These are phyloP conservation scores for Globisporangium orthogonon DNA, from an alignment of 352 stramenopile genomes.

Conservation along the genomic window DNA sequence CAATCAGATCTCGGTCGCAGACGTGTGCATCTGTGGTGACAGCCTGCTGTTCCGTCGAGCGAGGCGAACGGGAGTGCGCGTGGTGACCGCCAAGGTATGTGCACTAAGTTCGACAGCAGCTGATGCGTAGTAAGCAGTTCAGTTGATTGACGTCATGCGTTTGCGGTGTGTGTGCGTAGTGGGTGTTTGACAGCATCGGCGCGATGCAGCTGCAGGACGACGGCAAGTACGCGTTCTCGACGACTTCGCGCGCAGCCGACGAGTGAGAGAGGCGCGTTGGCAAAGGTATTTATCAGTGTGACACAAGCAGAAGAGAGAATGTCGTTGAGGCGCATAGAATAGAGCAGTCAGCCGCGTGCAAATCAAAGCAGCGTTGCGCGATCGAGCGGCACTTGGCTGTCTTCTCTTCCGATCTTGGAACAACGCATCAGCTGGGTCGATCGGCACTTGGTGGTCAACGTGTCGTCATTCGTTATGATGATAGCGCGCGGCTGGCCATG, in stretches of 20 bases:
- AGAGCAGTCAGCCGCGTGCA: no score
- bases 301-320: no score
- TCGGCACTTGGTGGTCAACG: no score
- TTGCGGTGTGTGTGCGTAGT: slow-evolving; percentile 16
- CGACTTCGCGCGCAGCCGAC: slow-evolving; percentile 1
- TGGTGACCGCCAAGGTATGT: slow-evolving; percentile 60
- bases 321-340: no score
- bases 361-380: no score
- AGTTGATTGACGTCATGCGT: not conserved
- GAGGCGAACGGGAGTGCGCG: slow-evolving; percentile 42
- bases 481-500: no score
- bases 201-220: slow-evolving; percentile 54
- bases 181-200: slow-evolving; percentile 76
- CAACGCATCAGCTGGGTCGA: no score
- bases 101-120: not conserved
- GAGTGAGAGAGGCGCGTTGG: not conserved
- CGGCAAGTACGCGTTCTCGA: slow-evolving; percentile 16
- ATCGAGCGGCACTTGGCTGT: no score
- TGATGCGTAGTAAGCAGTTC: not conserved
- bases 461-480: no score
- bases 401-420: no score
- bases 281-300: no score
- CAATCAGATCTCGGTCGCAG: slow-evolving; percentile 64
- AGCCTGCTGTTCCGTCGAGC: slow-evolving; percentile 52
- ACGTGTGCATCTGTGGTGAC: slow-evolving; percentile 65